These are phyloP conservation scores for Aspergillus pseudoterreus DNA, from an alignment of 2,329 filamentous ascomycete species.

Conservation along the genomic window DNA sequence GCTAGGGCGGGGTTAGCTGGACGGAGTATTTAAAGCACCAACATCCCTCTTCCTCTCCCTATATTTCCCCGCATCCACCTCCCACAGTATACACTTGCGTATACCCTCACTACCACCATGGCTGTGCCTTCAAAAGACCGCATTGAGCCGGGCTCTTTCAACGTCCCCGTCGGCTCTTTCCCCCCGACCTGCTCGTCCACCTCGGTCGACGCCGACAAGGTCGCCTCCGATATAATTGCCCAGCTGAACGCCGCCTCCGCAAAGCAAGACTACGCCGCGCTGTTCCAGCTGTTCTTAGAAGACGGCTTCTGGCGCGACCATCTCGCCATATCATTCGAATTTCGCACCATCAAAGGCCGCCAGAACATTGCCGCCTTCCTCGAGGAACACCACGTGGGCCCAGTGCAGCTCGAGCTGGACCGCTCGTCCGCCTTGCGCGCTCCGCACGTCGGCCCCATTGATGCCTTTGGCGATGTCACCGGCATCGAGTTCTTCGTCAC, in stretches of 20 bases:
- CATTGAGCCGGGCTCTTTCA: conserved; percentile 53
- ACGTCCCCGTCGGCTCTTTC: conserved; percentile 45
- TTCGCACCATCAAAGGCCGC: conserved; percentile 51
- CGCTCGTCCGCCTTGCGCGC: conserved; percentile 42
- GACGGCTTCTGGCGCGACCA: conserved; percentile 59
- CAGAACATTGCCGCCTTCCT: conserved; percentile 37
- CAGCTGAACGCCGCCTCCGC: conserved; percentile 39
- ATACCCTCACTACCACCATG: neutral
- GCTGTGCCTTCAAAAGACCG: conserved; percentile 38
- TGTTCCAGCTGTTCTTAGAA: conserved; percentile 47
- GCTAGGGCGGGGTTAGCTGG: too few relatives aligned
- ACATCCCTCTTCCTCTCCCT: too few relatives aligned
- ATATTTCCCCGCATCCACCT: too few relatives aligned
- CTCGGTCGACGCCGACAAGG: conserved; percentile 31
- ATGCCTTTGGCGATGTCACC: conserved; percentile 46
- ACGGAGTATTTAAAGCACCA: too few relatives aligned
- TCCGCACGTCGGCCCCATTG: conserved; percentile 47
- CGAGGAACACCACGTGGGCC: conserved; percentile 33
- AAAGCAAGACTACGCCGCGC: conserved; percentile 28
- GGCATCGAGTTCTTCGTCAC: conserved; percentile 57
- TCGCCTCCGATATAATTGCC: conserved; percentile 36
- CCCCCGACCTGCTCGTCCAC: conserved; percentile 35
- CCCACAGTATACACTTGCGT: too few relatives aligned
- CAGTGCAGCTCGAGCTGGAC: conserved; percentile 45
- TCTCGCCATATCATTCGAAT: conserved; percentile 53